Evolutionary conservation across 1,139 yeast genomes (phyloP).

Genomic region (Scheffersomyces cryptocercus): DNA sequence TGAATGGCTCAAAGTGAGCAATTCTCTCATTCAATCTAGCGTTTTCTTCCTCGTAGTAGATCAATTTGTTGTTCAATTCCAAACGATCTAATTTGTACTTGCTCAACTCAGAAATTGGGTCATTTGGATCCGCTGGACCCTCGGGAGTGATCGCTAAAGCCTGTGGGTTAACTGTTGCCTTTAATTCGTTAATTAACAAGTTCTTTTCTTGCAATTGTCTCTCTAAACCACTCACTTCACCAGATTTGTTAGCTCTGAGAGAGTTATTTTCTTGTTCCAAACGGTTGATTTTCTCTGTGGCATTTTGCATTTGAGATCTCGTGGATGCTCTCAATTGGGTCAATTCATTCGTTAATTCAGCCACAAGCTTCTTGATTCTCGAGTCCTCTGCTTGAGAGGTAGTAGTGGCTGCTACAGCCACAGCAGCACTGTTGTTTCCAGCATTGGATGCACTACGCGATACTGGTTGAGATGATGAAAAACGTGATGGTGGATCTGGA

Average conservation of each 20-base stretch:
- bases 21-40: conserved; percentile 39
- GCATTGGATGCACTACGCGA: conserved; percentile 2
- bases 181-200: conserved; percentile 36
- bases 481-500: neutral
- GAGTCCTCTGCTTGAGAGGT: conserved; percentile 19
- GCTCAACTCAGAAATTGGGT: conserved; percentile 35
- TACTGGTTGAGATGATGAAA: neutral
- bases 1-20: conserved; percentile 52
- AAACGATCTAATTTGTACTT: conserved; percentile 43
- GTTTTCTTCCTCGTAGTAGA: conserved; percentile 52
- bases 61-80: conserved; percentile 47
- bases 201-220: conserved; percentile 36
- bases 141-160: conserved; percentile 28
- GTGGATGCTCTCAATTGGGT: conserved; percentile 47
- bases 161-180: conserved; percentile 33
- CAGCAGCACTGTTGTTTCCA: neutral
- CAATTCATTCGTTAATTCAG: conserved; percentile 50
- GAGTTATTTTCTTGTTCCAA: conserved; percentile 46
- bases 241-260: conserved; percentile 21
- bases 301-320: conserved; percentile 52
- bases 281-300: conserved; percentile 49
- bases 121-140: conserved; percentile 11
- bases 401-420: neutral
- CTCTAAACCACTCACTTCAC: conserved; percentile 19
- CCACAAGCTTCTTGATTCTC: conserved; percentile 35